Evolutionary conservation across 2,329 filamentous ascomycete genomes (phyloP), one percentile per base, ranked within the genome.

Genomic region (Alternaria solani): DNA sequence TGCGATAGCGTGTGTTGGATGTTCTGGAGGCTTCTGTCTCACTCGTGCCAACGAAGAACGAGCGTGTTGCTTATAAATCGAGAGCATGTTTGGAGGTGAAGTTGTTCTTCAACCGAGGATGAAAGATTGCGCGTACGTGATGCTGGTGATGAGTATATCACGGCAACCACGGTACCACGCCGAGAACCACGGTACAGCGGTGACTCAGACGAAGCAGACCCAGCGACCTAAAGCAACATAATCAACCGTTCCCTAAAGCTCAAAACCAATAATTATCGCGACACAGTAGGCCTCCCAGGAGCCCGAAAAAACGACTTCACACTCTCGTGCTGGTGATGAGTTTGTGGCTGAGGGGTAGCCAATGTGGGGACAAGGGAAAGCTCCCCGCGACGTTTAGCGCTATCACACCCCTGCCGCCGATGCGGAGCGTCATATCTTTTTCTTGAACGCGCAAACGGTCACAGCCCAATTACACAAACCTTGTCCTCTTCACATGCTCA

Each of bases 371-470:
- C 46, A 7, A 49, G 46, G 46, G 46, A 49, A 49, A 49, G 34
- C 43, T 55, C 56, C 56, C 56, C 56, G 56, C 56, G 39, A 46
- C 38, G 5, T 18, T 52, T 55, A 59, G 56, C 51, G 56, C 43
- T 43, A 59, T 53, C 51, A 53, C 53, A 32, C 51, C 68, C 69
- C 69, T 67, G 66, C 56, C 66, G 64, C 67, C 67, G 66, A 68
- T 72, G 58, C 67, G 63, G 66, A 66, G 65, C 60, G 57, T 67
- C 60, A 65, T 55, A 65, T 55, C 62, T 61, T 67, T 73, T 74
- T 71, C 64, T 64, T 52, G 56, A 64, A 46, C 47, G 53, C 41
- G 57, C 57, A 55, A 62, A 70, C 68, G 71, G 70, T 72, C 72
- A 73, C 55, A 64, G 42, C 30, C 14, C 56, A 44, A 51, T 18